These are phyloP conservation scores for Moesziomyces globuligerus DNA, from an alignment of 1,284 basidiomycete genomes.

Conservation along the genomic window DNA sequence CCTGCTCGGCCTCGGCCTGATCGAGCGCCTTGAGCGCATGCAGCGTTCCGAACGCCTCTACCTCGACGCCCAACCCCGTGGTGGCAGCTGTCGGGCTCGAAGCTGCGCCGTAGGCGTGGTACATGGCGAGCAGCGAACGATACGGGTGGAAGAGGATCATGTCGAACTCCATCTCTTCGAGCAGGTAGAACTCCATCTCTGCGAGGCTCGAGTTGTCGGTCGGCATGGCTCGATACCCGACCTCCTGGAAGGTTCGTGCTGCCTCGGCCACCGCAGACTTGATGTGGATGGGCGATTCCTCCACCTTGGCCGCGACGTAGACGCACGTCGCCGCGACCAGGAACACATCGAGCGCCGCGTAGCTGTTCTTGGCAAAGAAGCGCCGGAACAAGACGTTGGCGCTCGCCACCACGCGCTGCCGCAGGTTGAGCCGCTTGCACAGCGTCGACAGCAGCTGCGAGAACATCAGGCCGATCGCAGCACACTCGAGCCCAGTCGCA, in stretches of 20 bases:
- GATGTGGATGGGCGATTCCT: slow-evolving; percentile 93
- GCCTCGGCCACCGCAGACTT: slow-evolving; percentile 90
- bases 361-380: slow-evolving; percentile 77
- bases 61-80: slow-evolving; percentile 11
- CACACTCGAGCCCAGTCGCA: slow-evolving; percentile 51
- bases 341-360: slow-evolving; percentile 92
- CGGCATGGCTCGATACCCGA: slow-evolving; percentile 72
- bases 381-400: slow-evolving; percentile 91
- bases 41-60: slow-evolving; percentile 19
- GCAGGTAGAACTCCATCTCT: slow-evolving; percentile 98
- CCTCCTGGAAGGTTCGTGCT: slow-evolving; percentile 67
- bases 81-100: not conserved
- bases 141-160: slow-evolving; percentile 94
- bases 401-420: slow-evolving; percentile 90
- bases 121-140: slow-evolving; percentile 81
- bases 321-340: slow-evolving; percentile 91
- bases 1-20: no score
- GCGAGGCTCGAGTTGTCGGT: slow-evolving; percentile 84
- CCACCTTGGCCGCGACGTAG: slow-evolving; percentile 95
- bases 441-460: slow-evolving; percentile 78
- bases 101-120: slow-evolving; percentile 68
- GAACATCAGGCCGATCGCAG: slow-evolving; percentile 60
- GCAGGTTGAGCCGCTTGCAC: slow-evolving; percentile 82
- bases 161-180: slow-evolving; percentile 96
- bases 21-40: no score